Percentiles rank a stretch among this genome's conserved stretches.
phyloP scores from a whole-genome alignment of 2,329 filamentous ascomycete species.

The Paracorniculantispora psalliotae region DNA sequence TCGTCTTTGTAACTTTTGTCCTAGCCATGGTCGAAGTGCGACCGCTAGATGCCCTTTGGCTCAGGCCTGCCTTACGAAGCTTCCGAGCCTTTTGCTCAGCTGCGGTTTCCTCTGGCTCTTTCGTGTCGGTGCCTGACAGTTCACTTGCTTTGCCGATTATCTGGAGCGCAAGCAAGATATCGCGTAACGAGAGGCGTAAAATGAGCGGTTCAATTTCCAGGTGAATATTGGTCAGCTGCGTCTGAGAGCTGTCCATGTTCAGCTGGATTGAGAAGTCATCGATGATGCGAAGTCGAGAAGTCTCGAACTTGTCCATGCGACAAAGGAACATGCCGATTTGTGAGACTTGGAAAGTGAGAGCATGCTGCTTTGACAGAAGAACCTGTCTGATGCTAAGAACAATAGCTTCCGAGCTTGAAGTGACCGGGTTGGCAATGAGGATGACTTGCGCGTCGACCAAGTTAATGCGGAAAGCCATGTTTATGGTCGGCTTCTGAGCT shows the following conservation, averaged over 20 bases:
- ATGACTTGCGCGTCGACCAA: constrained; percentile 96
- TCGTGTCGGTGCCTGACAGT: constrained; percentile 63
- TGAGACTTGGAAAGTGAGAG: constrained; percentile 86
- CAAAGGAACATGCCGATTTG: constrained; percentile 98
- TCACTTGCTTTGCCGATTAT: constrained; percentile 89
- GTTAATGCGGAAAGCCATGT: constrained; percentile 82
- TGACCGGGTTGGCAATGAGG: constrained; percentile 88
- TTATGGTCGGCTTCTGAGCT: constrained; percentile 46
- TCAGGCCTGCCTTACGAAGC: constrained; percentile 44
- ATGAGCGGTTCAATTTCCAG: constrained; percentile 89
- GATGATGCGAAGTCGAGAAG: constrained; percentile 81
- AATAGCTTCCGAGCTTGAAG: constrained; percentile 87
- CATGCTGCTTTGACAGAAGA: constrained; percentile 87
- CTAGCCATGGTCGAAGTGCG: constrained; percentile 50
- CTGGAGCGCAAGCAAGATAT: constrained; percentile 90
- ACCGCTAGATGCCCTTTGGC: constrained; percentile 53
- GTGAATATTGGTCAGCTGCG: constrained; percentile 69
- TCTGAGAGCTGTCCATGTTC: constrained; percentile 68
- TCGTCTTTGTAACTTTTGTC: constrained; percentile 35
- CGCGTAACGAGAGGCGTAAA: constrained; percentile 80
- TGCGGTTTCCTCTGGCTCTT: constrained; percentile 29
- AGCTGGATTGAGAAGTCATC: constrained; percentile 94
- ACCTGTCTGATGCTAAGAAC: constrained; percentile 93
- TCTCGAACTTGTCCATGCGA: constrained; percentile 96
- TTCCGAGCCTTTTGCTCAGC: constrained; percentile 54